Percentiles rank a stretch among this genome's conserved stretches.
Evolutionary conservation across 2,329 filamentous ascomycete genomes (phyloP).

Genomic region (Pyrenochaeta sp.): DNA sequence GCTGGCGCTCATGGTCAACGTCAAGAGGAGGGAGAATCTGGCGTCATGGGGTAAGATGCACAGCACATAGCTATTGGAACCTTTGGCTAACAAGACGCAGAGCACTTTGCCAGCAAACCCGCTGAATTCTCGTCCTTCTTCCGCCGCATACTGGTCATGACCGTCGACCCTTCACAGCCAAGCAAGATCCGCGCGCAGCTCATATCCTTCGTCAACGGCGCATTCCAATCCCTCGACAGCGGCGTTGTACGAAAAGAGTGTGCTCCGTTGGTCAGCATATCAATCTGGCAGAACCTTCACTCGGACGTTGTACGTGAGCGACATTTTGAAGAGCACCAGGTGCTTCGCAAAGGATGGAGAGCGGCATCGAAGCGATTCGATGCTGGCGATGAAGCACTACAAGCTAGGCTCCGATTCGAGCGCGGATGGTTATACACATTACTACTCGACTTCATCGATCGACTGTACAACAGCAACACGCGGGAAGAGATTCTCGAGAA

Average conservation of each 20-base stretch:
- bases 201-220: slow-evolving; percentile 86
- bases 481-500: slow-evolving; percentile 62
- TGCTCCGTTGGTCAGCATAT: slow-evolving; percentile 91
- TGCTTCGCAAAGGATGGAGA: slow-evolving; percentile 88
- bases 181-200: slow-evolving; percentile 72
- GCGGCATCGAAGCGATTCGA: slow-evolving; percentile 87
- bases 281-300: slow-evolving; percentile 92
- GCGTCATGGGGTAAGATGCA: slow-evolving; percentile 79
- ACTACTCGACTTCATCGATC: slow-evolving; percentile 79
- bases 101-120: slow-evolving; percentile 77
- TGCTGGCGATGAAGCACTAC: slow-evolving; percentile 78
- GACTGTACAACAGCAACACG: slow-evolving; percentile 64
- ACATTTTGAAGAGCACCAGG: slow-evolving; percentile 74
- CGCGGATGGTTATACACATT: slow-evolving; percentile 91
- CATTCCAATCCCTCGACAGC: slow-evolving; percentile 93
- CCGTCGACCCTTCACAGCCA: slow-evolving; percentile 61
- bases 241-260: slow-evolving; percentile 93
- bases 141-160: slow-evolving; percentile 87
- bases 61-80: slow-evolving; percentile 1
- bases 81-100: slow-evolving; percentile 57
- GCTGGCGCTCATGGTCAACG: slow-evolving; percentile 83
- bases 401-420: slow-evolving; percentile 86
- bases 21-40: slow-evolving; percentile 86
- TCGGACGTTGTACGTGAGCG: slow-evolving; percentile 76
- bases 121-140: slow-evolving; percentile 89